Evolutionary conservation across 1,139 yeast species (phyloP).

Genomic region (Diutina neorugosa): DNA sequence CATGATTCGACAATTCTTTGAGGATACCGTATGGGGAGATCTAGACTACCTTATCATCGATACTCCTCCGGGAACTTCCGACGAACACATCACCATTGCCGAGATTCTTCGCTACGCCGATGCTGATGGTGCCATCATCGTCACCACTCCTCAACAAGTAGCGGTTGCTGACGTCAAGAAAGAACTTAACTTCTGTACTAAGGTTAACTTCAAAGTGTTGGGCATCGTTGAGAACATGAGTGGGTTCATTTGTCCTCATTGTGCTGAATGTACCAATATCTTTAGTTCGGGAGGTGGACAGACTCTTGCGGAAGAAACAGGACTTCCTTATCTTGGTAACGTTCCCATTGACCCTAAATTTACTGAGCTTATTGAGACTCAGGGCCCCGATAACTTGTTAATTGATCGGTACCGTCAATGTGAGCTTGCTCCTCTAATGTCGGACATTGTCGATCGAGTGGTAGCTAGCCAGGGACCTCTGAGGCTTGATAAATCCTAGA

Average conservation of each 20-base stretch:
- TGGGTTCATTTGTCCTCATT: conserved; percentile 52
- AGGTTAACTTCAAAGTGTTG: conserved; percentile 30
- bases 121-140: conserved; percentile 38
- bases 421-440: conserved; percentile 38
- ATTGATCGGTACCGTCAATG: conserved; percentile 25
- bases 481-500: not conserved
- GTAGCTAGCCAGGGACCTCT: conserved; percentile 11
- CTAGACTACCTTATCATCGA: conserved; percentile 81
- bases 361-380: conserved; percentile 70
- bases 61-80: conserved; percentile 98
- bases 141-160: conserved; percentile 40
- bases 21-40: conserved; percentile 72
- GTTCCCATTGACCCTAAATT: conserved; percentile 91
- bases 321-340: conserved; percentile 64
- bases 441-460: conserved; percentile 34
- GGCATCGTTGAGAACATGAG: conserved; percentile 39
- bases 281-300: conserved; percentile 94
- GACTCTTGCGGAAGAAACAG: conserved; percentile 46
- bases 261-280: conserved; percentile 84
- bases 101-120: conserved; percentile 61
- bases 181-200: conserved; percentile 34
- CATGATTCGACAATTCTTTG: conserved; percentile 86
- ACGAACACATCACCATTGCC: conserved; percentile 94
- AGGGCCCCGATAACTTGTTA: conserved; percentile 18
- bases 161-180: conserved; percentile 44